Evolutionary conservation across 2,329 filamentous ascomycete genomes (phyloP).

Genomic region (Ascochyta viciae-villosae): DNA sequence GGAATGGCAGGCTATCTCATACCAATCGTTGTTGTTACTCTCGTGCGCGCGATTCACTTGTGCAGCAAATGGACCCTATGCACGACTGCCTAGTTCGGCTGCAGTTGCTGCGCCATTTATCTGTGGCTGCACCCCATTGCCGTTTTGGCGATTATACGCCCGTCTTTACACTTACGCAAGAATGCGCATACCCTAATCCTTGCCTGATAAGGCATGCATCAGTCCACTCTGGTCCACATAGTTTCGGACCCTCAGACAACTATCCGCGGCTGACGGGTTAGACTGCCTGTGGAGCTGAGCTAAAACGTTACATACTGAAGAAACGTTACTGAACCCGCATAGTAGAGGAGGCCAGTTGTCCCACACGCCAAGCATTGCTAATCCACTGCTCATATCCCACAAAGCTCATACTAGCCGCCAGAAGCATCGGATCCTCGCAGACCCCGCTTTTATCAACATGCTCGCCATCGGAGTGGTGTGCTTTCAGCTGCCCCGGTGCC

Average conservation of each 20-base stretch:
- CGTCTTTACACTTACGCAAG: slow-evolving; percentile 13
- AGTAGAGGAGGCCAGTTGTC: slow-evolving; percentile 17
- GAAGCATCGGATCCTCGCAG: slow-evolving; percentile 27
- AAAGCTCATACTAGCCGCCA: slow-evolving; percentile 32
- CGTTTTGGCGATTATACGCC: slow-evolving; percentile 2
- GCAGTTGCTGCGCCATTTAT: slow-evolving; percentile 19
- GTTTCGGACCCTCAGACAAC: slow-evolving; percentile 2
- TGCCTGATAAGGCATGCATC: slow-evolving; percentile 9
- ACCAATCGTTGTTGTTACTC: slow-evolving; percentile 7
- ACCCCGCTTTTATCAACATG: slow-evolving; percentile 35
- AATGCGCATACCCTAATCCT: slow-evolving; percentile 5
- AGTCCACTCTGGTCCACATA: slow-evolving; percentile 19
- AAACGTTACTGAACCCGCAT: slow-evolving; percentile 22
- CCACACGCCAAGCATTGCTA: slow-evolving; percentile 37
- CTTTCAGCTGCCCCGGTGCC: slow-evolving; percentile 11
- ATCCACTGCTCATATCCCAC: slow-evolving; percentile 21
- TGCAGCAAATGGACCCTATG: not conserved
- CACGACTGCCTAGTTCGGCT: slow-evolving; percentile 15
- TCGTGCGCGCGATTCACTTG: slow-evolving; percentile 10
- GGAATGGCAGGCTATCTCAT: not conserved
- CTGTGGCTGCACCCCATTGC: slow-evolving; percentile 18
- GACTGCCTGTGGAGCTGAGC: slow-evolving; percentile 12
- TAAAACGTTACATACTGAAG: slow-evolving; percentile 18
- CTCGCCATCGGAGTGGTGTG: slow-evolving; percentile 19
- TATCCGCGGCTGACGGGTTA: slow-evolving; percentile 13